Conservation (phyloP, 1,284 basidiomycete genomes). For the Cystobasidiaceae sp. region DNA sequence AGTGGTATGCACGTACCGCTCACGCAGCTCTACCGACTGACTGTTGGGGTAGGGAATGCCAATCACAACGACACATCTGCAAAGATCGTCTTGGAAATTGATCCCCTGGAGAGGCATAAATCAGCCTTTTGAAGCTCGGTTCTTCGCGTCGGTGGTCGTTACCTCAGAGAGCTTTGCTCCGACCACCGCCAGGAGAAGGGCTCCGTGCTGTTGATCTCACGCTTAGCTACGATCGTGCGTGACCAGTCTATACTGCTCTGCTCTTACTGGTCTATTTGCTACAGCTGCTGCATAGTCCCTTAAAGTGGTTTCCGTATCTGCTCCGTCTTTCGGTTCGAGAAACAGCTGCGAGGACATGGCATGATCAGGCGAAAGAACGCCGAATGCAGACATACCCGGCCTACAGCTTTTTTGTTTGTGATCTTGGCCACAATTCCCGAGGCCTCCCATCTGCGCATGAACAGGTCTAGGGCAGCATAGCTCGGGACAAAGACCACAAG, state of each 20-base stretch:
- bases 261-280: constrained; percentile 44
- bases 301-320: constrained; percentile 70
- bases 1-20: constrained; percentile 52
- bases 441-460: constrained; percentile 63
- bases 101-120: constrained; percentile 55
- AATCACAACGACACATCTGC: constrained; percentile 60
- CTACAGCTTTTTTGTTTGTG: constrained; percentile 64
- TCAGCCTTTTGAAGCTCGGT: not conserved
- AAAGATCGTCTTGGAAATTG: constrained; percentile 67
- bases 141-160: not conserved
- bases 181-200: constrained; percentile 69
- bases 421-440: constrained; percentile 62
- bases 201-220: constrained; percentile 39
- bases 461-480: constrained; percentile 70
- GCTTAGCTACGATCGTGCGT: too few species aligned
- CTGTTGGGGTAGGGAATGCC: constrained; percentile 93
- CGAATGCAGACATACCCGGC: not conserved
- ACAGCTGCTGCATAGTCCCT: constrained; percentile 61
- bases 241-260: too few species aligned
- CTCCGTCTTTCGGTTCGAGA: constrained; percentile 74
- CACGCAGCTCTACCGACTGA: constrained; percentile 80
- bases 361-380: not conserved
- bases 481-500: constrained; percentile 93
- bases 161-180: constrained; percentile 89
- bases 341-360: constrained; percentile 59